Conservation (phyloP, 768 basidiomycete genomes). For the Russula sp. region DNA sequence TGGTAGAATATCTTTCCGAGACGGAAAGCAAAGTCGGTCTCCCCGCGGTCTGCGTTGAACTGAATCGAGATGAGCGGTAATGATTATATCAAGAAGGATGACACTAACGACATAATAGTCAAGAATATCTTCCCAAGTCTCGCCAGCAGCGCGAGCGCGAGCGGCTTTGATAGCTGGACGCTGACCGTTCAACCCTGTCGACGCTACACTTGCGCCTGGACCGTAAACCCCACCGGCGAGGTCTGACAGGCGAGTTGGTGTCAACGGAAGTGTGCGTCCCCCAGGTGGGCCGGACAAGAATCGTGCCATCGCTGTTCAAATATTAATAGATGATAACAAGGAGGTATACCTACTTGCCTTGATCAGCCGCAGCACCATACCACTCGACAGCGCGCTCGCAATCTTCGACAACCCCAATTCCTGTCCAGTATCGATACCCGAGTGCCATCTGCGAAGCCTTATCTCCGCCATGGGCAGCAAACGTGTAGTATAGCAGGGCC, state of each 20-base stretch:
- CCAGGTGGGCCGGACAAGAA: constrained; percentile 88
- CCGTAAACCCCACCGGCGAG: constrained; percentile 92
- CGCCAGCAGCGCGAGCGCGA: constrained; percentile 78
- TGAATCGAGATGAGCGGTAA: constrained; percentile 36
- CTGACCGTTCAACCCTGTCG: constrained; percentile 70
- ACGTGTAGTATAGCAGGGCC: constrained; percentile 91
- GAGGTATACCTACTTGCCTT: constrained; percentile 47
- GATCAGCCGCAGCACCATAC: constrained; percentile 88
- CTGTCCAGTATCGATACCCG: constrained; percentile 93
- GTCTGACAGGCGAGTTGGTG: constrained; percentile 81
- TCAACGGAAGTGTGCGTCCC: constrained; percentile 79
- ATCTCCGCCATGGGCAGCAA: constrained; percentile 85
- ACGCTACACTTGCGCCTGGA: constrained; percentile 90
- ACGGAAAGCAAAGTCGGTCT: constrained; percentile 83
- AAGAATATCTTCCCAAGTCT: constrained; percentile 90
- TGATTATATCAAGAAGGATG: background rate
- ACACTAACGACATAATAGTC: constrained; percentile 80
- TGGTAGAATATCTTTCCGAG: constrained; percentile 96
- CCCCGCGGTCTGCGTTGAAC: constrained; percentile 95
- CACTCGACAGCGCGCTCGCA: constrained; percentile 81
- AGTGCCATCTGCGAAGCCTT: constrained; percentile 89
- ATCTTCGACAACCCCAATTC: constrained; percentile 86
- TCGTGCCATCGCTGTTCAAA: constrained; percentile 63
- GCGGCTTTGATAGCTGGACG: constrained; percentile 82
- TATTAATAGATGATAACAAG: constrained; percentile 10